These are phyloP conservation scores for Berkeleyomyces basicola DNA, from an alignment of 2,329 filamentous ascomycete species.

Conservation along the genomic window DNA sequence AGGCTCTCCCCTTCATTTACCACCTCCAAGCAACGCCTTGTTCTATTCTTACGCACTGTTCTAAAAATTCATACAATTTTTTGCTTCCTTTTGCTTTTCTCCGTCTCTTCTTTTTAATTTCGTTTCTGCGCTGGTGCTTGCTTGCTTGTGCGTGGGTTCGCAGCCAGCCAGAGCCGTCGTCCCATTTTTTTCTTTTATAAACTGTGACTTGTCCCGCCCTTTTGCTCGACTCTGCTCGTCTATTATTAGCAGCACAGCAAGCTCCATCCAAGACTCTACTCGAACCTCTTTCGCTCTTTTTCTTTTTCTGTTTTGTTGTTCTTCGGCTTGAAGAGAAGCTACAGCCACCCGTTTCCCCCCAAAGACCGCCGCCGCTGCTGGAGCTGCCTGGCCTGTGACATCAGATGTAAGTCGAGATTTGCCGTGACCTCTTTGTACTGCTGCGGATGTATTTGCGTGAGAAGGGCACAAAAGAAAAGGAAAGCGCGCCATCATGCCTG, in stretches of 20 bases:
- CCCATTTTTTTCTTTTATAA: background rate
- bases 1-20: background rate
- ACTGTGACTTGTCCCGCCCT: background rate
- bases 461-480: background rate
- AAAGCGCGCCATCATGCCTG: background rate
- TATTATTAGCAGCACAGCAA: background rate
- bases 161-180: background rate
- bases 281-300: background rate
- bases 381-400: background rate
- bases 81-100: background rate
- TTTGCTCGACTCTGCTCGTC: conserved; percentile 3
- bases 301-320: background rate
- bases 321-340: background rate
- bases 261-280: background rate
- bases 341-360: background rate
- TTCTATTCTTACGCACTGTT: conserved; percentile 1
- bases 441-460: background rate
- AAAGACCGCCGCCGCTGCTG: background rate
- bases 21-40: background rate
- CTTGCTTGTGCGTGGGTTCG: background rate
- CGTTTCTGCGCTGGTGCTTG: background rate
- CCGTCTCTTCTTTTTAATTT: background rate
- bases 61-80: conserved; percentile 1
- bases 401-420: background rate
- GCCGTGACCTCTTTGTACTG: background rate